Base-by-base conservation (phyloP, 2,329 filamentous ascomycete species). In the Apiospora malaysiana region DNA sequence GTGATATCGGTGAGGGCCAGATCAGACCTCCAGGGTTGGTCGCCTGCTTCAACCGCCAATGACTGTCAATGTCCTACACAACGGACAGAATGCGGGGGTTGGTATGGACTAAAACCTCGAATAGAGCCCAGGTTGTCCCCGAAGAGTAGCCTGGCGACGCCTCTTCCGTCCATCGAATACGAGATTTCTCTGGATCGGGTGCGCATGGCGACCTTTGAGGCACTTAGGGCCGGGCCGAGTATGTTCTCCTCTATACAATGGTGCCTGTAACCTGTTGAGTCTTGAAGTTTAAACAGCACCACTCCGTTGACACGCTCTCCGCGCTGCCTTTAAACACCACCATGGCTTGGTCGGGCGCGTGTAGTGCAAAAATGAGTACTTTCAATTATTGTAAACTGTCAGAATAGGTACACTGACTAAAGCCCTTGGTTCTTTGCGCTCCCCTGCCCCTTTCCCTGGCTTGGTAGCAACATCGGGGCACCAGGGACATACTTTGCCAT, bases 31-130 rank as follows among this genome's bases (percentile, higher is more conserved):
- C 32, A 63, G 56, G 56, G 56, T 63, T 32, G 56, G 32, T 32
- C 21, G 2, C 12, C 21, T 63, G 18, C 56, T 63, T 63, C 56
- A 63, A 63, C 56, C 56, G 56, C 40, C 56, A 63, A 63, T 32
- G 56, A 63, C 32, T 59, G 56, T 8, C 56, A 63, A 23, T 63
- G 56, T 32, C 56, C 56, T 63, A 40, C 56, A n/a, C 56, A 63
- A 63, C 56, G 56, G 56, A 63, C 56, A 40, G 32, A 40, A 32
- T 63, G 56, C 56, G 56, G 56, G 56, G 56, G 56, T 40, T 63
- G 32, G 56, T 21, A 63, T 37, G 32, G 27, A 40, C 56, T 8
- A 40, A 40, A 40, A 6, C 14, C 32, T 40, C 56, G 21, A 40
- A 40, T n/a, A 21, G 32, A 9, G 21, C 40, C 32, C 16, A 59